Conservation (phyloP, 176 grass and related monocot genomes). For the Alopecurus myosuroides region DNA sequence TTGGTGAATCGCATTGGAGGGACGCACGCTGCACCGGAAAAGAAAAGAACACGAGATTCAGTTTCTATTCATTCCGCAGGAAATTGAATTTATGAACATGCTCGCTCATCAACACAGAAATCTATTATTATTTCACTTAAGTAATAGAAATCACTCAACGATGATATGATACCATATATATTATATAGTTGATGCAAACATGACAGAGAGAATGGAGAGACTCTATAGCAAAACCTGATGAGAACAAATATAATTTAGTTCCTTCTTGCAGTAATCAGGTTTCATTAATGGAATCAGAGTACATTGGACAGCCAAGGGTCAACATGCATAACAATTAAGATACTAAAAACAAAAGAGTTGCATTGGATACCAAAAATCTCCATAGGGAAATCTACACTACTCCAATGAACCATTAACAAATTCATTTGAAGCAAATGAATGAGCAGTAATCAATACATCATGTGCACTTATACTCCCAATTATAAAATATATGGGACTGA, state of each 20-base stretch:
- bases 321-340: not conserved
- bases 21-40: too few species aligned
- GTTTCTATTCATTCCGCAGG: too few species aligned
- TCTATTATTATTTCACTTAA: constrained; percentile 11
- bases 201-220: not conserved
- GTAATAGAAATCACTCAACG: not conserved
- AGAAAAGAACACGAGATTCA: too few species aligned
- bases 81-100: too few species aligned
- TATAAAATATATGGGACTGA: not conserved
- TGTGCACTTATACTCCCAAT: not conserved
- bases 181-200: not conserved
- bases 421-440: not conserved
- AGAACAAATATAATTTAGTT: not conserved
- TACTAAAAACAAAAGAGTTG: not conserved
- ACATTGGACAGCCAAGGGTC: not conserved
- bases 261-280: constrained; percentile 5
- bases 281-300: not conserved
- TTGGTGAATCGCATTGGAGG: too few species aligned
- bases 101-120: too few species aligned
- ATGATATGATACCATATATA: not conserved
- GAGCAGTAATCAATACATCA: not conserved
- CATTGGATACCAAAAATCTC: not conserved
- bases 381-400: not conserved
- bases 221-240: not conserved
- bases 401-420: not conserved